phyloP scores from a whole-genome alignment of 2,329 filamentous ascomycete species.

The Microsporum audouinii region DNA sequence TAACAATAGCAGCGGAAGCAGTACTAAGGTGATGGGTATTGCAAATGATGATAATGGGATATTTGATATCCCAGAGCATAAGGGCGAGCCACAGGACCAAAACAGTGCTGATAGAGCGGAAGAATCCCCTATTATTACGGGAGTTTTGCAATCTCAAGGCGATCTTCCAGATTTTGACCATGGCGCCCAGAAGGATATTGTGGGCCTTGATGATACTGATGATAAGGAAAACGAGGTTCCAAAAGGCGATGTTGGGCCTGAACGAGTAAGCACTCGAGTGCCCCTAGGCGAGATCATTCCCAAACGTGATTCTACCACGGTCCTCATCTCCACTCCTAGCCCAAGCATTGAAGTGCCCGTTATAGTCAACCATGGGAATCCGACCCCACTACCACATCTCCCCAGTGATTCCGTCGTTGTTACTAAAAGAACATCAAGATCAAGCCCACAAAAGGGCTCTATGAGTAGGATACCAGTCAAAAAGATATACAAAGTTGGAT shows the following conservation, averaged over 20 bases:
- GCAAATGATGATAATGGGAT: background rate
- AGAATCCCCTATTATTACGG: background rate
- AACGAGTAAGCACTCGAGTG: background rate
- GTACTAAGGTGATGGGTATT: background rate
- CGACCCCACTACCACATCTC: background rate
- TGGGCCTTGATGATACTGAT: background rate
- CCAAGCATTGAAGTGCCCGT: background rate
- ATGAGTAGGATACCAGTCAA: background rate
- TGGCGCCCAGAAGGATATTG: background rate
- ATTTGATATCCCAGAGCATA: background rate
- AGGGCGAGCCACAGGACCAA: background rate
- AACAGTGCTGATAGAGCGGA: background rate
- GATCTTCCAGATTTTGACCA: background rate
- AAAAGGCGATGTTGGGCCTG: background rate
- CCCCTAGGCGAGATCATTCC: background rate
- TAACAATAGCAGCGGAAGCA: background rate
- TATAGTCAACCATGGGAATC: background rate
- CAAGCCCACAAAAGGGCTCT: background rate
- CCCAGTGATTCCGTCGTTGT: background rate
- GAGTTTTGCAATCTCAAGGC: background rate
- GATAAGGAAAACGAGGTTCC: conserved; percentile 4
- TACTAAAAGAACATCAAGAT: background rate
- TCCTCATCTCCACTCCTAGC: background rate
- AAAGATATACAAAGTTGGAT: background rate
- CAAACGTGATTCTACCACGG: background rate